Evolutionary conservation across 768 basidiomycete genomes (phyloP), one percentile per base, ranked within the genome.

Genomic region (Boletales sp.): DNA sequence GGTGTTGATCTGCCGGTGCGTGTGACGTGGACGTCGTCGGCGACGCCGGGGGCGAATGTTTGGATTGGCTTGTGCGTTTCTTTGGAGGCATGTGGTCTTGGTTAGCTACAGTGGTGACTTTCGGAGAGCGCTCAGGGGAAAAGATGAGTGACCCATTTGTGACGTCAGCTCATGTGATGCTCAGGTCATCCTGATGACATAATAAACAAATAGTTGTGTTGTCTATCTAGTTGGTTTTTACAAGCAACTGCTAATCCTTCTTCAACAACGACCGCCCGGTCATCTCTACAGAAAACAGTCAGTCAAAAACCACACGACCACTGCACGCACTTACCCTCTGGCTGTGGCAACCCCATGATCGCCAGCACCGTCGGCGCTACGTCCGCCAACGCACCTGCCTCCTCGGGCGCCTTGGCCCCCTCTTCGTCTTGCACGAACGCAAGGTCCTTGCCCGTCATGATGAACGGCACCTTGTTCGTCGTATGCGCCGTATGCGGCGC

Each of bases 401-500:
- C 87, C 48, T 80, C 77, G 14, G 74, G 73, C 1, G 56, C 45
- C 32, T 71, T 75, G 32, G 70, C 75, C 11, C 71, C 76, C 64
- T 78, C 68, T 56, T 68, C 70, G 46, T 84, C 82, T 51, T 71
- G 66, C 34, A 65, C 55, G 54, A 90, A 85, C 54, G 70, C 70
- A 46, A 83, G 74, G 44, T 72, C 77, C 57, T 82, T 73, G 7
- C 83, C 88, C 8, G 86, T 83, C 72, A 92, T 83, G 60, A 95
- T 92, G 74, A 95, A 91, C 13, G 93, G 93, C 9, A 95, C 93
- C 41, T 70, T 60, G 70, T 92, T 94, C 50, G 87, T 90, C 35
- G 88, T 90, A 63, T 92, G 89, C n/a, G 90, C 88, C 10, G 93
- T 96, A 68, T 94, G 90, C 14, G 94, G 92, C 38, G 80, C 84